Percentiles rank a stretch among this genome's conserved stretches.
Evolutionary conservation across 345 rosid species (phyloP).

Genomic region (Linum lewisii): DNA sequence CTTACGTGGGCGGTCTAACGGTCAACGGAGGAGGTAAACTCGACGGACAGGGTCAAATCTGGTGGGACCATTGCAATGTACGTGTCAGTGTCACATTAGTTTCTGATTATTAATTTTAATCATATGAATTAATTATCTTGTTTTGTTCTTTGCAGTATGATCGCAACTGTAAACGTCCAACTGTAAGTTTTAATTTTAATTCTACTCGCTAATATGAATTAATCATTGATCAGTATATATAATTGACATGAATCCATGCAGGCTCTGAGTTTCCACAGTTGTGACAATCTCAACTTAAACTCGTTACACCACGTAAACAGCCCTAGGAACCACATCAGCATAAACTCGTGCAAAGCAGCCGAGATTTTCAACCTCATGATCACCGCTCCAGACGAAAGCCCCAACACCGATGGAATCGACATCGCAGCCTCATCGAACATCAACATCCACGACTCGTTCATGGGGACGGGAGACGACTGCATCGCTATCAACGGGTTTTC

Average conservation of each 20-base stretch:
- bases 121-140: no score
- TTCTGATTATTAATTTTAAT: no score
- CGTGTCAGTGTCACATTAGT: no score
- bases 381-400: constrained; percentile 26
- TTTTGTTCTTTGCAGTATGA: no score
- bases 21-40: no score
- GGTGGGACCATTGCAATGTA: no score
- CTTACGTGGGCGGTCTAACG: no score
- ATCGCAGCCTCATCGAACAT: constrained; percentile 12
- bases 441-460: background rate
- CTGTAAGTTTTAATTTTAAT: no score
- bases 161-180: no score
- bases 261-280: constrained; percentile 15
- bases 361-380: constrained; percentile 13
- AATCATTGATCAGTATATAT: no score
- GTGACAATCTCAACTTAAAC: constrained; percentile 9
- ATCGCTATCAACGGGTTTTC: background rate
- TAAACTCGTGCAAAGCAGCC: background rate
- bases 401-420: constrained; percentile 35
- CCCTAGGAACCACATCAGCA: constrained; percentile 15
- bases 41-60: no score
- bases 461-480: background rate
- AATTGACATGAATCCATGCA: background rate
- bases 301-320: constrained; percentile 21
- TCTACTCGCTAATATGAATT: no score